A percentile compares a stretch with the other conserved stretches of the same genome.
phyloP scores from a whole-genome alignment of 1,139 yeast species.

The Barnettozyma hawaiiensis region DNA sequence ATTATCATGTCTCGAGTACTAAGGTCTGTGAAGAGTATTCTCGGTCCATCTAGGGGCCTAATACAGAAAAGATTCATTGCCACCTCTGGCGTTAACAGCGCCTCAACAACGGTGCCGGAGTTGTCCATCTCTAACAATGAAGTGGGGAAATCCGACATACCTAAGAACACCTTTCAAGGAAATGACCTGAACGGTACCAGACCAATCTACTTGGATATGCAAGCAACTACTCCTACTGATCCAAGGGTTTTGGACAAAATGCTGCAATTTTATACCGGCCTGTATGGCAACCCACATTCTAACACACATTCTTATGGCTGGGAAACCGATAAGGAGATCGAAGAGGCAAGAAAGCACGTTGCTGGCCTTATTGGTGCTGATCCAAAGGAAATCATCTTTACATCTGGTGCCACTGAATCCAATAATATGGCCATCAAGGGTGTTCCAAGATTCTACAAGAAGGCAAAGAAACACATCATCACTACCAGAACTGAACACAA shows the following conservation, averaged over 20 bases:
- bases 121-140: conserved; percentile 7
- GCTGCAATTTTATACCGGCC: conserved; percentile 88
- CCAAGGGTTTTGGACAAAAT: conserved; percentile 94
- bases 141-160: conserved; percentile 22
- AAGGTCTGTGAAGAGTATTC: conserved; percentile 8
- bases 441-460: conserved; percentile 86
- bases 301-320: conserved; percentile 98
- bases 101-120: conserved; percentile 17
- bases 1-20: conserved; percentile 3
- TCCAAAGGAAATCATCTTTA: conserved; percentile 93
- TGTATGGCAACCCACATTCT: conserved; percentile 96
- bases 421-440: conserved; percentile 95
- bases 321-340: conserved; percentile 95
- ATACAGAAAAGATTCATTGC: conserved; percentile 25
- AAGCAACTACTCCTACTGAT: conserved; percentile 97
- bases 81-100: conserved; percentile 12
- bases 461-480: conserved; percentile 87
- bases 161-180: conserved; percentile 33
- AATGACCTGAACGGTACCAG: conserved; percentile 52
- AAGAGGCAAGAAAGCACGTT: conserved; percentile 72
- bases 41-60: conserved; percentile 14
- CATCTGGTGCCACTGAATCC: conserved; percentile 97
- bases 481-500: conserved; percentile 97
- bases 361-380: conserved; percentile 88
- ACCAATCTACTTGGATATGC: conserved; percentile 92